phyloP scores from a whole-genome alignment of 192 early-diverging fungal genomes.

The Phycomyces nitens region DNA sequence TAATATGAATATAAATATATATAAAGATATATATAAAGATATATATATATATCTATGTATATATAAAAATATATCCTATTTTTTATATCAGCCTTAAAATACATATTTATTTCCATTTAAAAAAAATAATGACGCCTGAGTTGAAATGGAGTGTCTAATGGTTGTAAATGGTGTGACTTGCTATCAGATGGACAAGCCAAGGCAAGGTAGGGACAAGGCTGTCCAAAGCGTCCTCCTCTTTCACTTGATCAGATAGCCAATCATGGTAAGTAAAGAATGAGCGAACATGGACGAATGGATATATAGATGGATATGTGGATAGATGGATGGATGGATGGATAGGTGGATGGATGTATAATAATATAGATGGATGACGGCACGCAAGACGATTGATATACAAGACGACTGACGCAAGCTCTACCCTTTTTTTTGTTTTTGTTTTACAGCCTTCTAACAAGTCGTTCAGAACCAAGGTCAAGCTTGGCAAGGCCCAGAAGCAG shows the following conservation, averaged over 20 bases:
- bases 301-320: conserved; percentile 15
- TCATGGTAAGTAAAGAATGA: conserved; percentile 12
- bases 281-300: conserved; percentile 12
- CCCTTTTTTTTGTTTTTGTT: background rate
- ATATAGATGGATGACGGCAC: background rate
- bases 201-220: background rate
- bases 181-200: background rate
- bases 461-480: conserved; percentile 93
- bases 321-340: conserved; percentile 24
- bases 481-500: conserved; percentile 98
- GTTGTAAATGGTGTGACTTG: conserved; percentile 4
- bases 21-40: too few relatives aligned
- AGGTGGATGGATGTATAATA: conserved; percentile 13
- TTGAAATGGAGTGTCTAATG: background rate
- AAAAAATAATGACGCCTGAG: background rate
- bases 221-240: conserved; percentile 9
- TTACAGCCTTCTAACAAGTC: conserved; percentile 94
- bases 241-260: conserved; percentile 24
- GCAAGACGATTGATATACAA: background rate
- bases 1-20: too few relatives aligned
- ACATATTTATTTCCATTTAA: too few relatives aligned
- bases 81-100: too few relatives aligned
- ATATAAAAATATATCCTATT: too few relatives aligned
- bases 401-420: too few relatives aligned
- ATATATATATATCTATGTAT: too few relatives aligned